Base-by-base conservation (phyloP, 2,329 filamentous ascomycete species). In the Capronia epimyces region DNA sequence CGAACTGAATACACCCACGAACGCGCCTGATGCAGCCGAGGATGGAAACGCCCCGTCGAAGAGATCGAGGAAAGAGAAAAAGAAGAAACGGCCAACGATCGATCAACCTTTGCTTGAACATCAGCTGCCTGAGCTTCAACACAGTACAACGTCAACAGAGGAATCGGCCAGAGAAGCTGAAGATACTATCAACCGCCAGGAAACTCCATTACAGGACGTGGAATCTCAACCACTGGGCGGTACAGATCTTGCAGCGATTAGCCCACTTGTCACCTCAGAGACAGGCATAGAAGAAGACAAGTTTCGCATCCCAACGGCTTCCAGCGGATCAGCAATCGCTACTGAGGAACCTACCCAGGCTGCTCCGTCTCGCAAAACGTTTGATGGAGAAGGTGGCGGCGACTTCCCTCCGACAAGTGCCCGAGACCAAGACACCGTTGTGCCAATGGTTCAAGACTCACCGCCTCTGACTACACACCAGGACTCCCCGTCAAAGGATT, bases 61-160 rank as follows among this genome's bases (percentile, higher is more conserved):
- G 59, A 41, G 41, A 21, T 43, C 54, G 16, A 60, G 60, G 44
- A 55, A 47, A 15, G 39, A 49, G 27, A 49, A 52, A 18, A 50
- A 44, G 27, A 49, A 52, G 31, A 49, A 34, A 36, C 49, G 48
- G 37, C 27, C 41, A 15, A 46, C 43, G 2, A 36, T 46, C 10
- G 44, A 50, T 13, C 18, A 45, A n/a, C 16, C 15, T 13, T 3
- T 32, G n/a, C 7, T 18, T 24, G 10, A 34, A 24, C 15, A 20
- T 7, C 20, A 20, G 41, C 36, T 48, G 4, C 8, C 29, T 5
- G 8, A 32, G 24, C n/a, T 37, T 18, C 43, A 9, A 15, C 13
- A 22, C 18, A 46, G 12, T 31, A n/a, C n/a, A 6, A 36, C 32
- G n/a, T 10, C 25, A 5, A 27, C 10, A 5, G 25, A 27, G 5